Conservation (phyloP, 331 rosid genomes). For the Malus hybrid region DNA sequence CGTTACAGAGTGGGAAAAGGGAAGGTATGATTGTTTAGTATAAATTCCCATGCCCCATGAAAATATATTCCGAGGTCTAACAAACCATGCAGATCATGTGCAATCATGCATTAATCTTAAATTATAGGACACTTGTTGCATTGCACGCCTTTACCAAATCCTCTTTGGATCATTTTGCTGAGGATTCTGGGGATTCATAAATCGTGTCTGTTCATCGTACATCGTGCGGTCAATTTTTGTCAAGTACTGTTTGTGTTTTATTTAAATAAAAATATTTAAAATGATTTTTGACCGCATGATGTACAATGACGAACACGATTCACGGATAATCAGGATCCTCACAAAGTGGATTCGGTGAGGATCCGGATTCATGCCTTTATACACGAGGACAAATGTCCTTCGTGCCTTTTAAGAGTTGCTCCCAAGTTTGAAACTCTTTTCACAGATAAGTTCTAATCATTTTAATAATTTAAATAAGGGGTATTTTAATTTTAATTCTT, state of each 20-base stretch:
- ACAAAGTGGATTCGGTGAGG: no score
- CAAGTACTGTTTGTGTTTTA: no score
- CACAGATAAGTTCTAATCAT: not conserved
- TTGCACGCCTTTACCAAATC: not conserved
- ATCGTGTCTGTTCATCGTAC: no score
- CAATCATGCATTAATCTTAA: not conserved
- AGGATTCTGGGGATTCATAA: no score
- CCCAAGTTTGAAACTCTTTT: not conserved
- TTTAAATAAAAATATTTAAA: no score
- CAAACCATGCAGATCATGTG: conserved; percentile 5
- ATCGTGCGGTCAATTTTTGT: no score
- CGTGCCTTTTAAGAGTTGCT: not conserved
- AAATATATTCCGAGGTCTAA: not conserved
- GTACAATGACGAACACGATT: accelerated
- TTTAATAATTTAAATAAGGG: no score
- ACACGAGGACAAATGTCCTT: not conserved
- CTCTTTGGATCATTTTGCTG: no score
- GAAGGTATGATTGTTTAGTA: not conserved
- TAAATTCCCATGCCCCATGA: not conserved
- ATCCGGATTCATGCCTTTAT: not conserved
- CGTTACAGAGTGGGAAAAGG: not conserved
- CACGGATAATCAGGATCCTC: no score
- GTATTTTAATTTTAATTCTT: no score
- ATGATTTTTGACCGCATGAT: no score
- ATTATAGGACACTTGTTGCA: not conserved